A percentile compares a stretch with the other conserved stretches of the same genome.
phyloP scores from a whole-genome alignment of 2,329 filamentous ascomycete species.

The Claviceps paspali region DNA sequence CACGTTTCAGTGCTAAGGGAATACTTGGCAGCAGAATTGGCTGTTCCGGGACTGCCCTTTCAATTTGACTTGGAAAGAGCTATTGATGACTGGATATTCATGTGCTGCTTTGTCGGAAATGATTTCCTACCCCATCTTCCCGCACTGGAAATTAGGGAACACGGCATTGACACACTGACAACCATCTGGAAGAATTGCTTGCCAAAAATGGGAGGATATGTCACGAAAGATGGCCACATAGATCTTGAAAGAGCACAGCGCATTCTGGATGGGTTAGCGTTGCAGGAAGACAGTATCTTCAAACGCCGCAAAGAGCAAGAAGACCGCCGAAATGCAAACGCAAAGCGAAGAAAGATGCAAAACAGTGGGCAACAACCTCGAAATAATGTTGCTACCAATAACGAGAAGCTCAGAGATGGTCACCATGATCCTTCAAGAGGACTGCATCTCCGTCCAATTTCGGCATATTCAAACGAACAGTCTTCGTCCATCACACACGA shows the following conservation, averaged over 20 bases:
- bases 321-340: slow-evolving; percentile 64
- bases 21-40: slow-evolving; percentile 81
- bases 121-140: slow-evolving; percentile 95
- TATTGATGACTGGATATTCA: slow-evolving; percentile 96
- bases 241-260: slow-evolving; percentile 74
- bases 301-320: slow-evolving; percentile 73
- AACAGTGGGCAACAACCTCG: slow-evolving; percentile 28
- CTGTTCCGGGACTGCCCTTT: slow-evolving; percentile 70
- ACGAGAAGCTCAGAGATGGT: slow-evolving; percentile 14
- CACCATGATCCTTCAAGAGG: slow-evolving; percentile 20
- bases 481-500: slow-evolving; percentile 61
- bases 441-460: slow-evolving; percentile 22
- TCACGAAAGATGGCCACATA: slow-evolving; percentile 89
- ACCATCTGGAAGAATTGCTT: slow-evolving; percentile 95
- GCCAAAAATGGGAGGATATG: slow-evolving; percentile 81
- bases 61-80: slow-evolving; percentile 86
- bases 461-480: slow-evolving; percentile 36
- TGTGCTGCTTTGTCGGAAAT: slow-evolving; percentile 98
- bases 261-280: slow-evolving; percentile 76
- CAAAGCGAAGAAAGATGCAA: slow-evolving; percentile 64
- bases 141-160: slow-evolving; percentile 92
- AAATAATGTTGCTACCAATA: background rate
- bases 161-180: slow-evolving; percentile 90
- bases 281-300: slow-evolving; percentile 90
- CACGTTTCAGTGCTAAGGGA: slow-evolving; percentile 85